Percentiles rank a stretch among this genome's conserved stretches.
Evolutionary conservation across 495 filamentous ascomycete species (phyloP).

Genomic region (Penicillium diatomitis): DNA sequence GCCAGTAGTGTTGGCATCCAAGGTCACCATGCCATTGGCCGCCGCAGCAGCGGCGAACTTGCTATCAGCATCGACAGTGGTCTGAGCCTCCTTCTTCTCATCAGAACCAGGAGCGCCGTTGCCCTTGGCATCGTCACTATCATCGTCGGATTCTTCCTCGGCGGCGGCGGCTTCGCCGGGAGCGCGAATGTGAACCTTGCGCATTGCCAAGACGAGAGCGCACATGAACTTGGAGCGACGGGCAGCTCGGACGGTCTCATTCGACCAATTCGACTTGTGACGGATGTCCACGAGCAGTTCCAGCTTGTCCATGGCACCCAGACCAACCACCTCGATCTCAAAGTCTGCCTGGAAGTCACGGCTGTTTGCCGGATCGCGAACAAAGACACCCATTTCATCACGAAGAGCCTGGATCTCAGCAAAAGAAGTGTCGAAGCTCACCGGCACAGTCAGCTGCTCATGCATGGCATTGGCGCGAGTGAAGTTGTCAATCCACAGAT

Average conservation of each 20-base stretch:
- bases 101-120: constrained; percentile 3
- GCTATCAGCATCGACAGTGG: constrained; percentile 1
- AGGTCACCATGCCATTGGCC: background rate
- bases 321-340: constrained; percentile 63
- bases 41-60: background rate
- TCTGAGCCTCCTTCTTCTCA: constrained; percentile 3
- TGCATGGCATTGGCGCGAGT: constrained; percentile 85
- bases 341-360: constrained; percentile 88
- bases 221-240: constrained; percentile 96
- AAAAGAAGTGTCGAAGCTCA: constrained; percentile 77
- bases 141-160: constrained; percentile 50
- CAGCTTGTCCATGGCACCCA: constrained; percentile 83
- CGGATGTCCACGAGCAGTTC: constrained; percentile 73
- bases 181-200: constrained; percentile 75
- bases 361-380: constrained; percentile 74
- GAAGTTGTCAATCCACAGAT: constrained; percentile 86
- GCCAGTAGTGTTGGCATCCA: background rate
- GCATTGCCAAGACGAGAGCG: constrained; percentile 76
- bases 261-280: constrained; percentile 96
- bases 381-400: constrained; percentile 73
- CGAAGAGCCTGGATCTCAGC: constrained; percentile 79
- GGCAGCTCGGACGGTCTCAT: constrained; percentile 71
- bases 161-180: constrained; percentile 61
- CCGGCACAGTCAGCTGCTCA: constrained; percentile 68
- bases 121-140: constrained; percentile 50